A percentile compares a stretch with the other conserved stretches of the same genome.
These are phyloP conservation scores for Fragilaria crotonensis DNA, from an alignment of 108 stramenopile species.

Conservation along the genomic window DNA sequence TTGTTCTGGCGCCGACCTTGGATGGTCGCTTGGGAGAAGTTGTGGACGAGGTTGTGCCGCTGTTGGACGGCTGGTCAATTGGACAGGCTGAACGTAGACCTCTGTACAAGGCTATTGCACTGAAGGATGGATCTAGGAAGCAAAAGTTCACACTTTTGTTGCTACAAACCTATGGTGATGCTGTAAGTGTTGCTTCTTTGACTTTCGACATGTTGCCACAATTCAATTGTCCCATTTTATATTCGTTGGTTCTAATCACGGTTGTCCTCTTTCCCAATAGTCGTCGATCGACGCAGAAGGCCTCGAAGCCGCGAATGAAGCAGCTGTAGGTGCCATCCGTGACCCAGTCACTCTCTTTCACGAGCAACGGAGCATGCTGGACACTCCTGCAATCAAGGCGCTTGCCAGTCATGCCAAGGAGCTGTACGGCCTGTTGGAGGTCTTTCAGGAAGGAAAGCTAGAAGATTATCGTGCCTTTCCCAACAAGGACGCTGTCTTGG, in stretches of 20 bases:
- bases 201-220: constrained; percentile 7
- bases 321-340: constrained; percentile 68
- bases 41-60: constrained; percentile 6
- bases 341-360: constrained; percentile 74
- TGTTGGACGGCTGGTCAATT: constrained; percentile 47
- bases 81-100: constrained; percentile 21
- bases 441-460: constrained; percentile 77
- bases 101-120: constrained; percentile 51
- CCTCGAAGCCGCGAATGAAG: constrained; percentile 52
- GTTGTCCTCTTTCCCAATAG: constrained; percentile 7
- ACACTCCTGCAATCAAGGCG: constrained; percentile 57
- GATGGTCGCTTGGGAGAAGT: not conserved
- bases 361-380: constrained; percentile 56
- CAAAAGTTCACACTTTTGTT: constrained; percentile 62
- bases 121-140: constrained; percentile 34
- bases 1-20: constrained; percentile 31
- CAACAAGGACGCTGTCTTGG: constrained; percentile 42
- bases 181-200: constrained; percentile 34
- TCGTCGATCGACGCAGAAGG: constrained; percentile 47
- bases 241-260: constrained; percentile 1
- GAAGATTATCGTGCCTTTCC: constrained; percentile 65
- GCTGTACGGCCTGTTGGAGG: constrained; percentile 57
- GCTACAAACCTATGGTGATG: constrained; percentile 56
- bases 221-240: not conserved
- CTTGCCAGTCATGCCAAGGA: constrained; percentile 31